A percentile compares a stretch with the other conserved stretches of the same genome.
Evolutionary conservation across 192 early-diverging fungal genomes (phyloP).

Genomic region (Diversispora epigaea): DNA sequence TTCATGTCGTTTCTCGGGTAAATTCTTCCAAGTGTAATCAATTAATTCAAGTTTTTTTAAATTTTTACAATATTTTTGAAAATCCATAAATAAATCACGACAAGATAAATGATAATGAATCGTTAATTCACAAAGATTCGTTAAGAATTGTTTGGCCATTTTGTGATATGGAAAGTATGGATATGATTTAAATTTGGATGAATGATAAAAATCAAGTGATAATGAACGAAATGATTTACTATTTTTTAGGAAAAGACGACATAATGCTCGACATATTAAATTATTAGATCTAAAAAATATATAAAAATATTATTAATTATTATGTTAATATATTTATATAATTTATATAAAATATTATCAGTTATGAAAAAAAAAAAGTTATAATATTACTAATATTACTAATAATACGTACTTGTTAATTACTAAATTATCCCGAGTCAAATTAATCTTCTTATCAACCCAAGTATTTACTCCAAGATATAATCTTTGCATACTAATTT

Average conservation of each 20-base stretch:
- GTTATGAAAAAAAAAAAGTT: background rate
- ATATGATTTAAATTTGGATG: background rate
- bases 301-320: too few species aligned
- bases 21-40: background rate
- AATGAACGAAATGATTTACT: background rate
- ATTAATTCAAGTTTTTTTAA: slow-evolving; percentile 1
- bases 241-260: background rate
- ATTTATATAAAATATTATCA: background rate
- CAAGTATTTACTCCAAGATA: background rate
- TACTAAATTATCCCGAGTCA: background rate
- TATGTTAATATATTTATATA: background rate
- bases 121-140: background rate
- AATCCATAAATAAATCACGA: background rate
- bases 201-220: background rate
- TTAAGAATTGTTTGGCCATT: background rate
- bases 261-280: slow-evolving; percentile 12
- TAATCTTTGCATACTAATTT: background rate
- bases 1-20: background rate
- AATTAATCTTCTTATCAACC: background rate
- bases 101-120: background rate
- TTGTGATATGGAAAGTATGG: background rate
- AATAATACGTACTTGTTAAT: background rate
- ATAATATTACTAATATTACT: background rate
- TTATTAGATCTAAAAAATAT: too few species aligned
- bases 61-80: background rate